phyloP scores from a whole-genome alignment of 192 early-diverging fungal species.

The Cetraspora pellucida region DNA sequence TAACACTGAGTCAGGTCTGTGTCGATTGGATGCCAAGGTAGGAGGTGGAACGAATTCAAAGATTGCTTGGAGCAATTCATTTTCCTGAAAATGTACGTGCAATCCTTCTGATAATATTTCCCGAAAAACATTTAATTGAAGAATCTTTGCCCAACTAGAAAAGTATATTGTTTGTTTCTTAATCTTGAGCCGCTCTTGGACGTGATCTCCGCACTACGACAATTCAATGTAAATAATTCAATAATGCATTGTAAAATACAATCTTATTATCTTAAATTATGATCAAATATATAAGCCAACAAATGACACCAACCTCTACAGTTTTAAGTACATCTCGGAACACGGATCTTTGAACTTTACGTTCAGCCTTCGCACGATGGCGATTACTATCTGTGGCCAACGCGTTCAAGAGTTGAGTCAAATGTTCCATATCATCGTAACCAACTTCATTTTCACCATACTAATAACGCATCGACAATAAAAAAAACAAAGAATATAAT shows the following conservation, averaged over 20 bases:
- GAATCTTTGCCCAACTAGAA: conserved; percentile 22
- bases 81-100: conserved; percentile 21
- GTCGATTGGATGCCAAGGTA: background rate
- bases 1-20: conserved; percentile 10
- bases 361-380: conserved; percentile 59
- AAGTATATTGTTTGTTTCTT: conserved; percentile 33
- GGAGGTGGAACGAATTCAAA: conserved; percentile 23
- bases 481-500: background rate
- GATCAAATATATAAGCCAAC: background rate
- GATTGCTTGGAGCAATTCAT: conserved; percentile 9
- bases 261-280: background rate
- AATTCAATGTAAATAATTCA: background rate
- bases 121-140: conserved; percentile 17
- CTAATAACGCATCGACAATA: background rate
- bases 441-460: conserved; percentile 40
- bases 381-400: conserved; percentile 62
- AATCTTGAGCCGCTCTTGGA: conserved; percentile 16
- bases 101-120: conserved; percentile 23
- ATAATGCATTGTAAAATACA: background rate
- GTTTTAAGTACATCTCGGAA: conserved; percentile 68
- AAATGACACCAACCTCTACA: conserved; percentile 46
- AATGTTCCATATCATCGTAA: conserved; percentile 42
- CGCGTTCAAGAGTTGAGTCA: conserved; percentile 47
- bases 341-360: conserved; percentile 57
- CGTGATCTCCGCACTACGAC: background rate